phyloP scores from a whole-genome alignment of 225 moss, liverwort and hornwort genomes.

The Antitrichia curtipendula region DNA sequence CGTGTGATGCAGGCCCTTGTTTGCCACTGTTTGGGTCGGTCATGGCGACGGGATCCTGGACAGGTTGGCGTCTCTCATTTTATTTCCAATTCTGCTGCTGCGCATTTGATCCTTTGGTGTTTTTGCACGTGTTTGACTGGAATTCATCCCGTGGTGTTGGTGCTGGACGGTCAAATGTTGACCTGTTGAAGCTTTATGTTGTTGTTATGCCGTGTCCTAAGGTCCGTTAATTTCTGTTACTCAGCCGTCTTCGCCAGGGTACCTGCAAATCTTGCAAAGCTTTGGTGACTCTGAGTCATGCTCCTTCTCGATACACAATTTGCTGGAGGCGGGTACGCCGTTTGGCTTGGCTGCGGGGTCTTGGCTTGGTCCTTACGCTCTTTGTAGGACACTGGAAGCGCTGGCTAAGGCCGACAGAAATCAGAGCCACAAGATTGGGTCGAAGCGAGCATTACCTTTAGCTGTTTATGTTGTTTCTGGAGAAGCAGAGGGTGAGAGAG shows the following conservation, averaged over 20 bases:
- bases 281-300: constrained; percentile 79
- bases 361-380: constrained; percentile 92
- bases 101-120: background rate
- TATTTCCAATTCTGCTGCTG: background rate
- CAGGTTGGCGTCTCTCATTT: constrained; percentile 26
- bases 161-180: background rate
- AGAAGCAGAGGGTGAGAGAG: constrained; percentile 96
- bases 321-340: constrained; percentile 63
- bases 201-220: background rate
- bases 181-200: background rate
- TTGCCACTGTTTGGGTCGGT: constrained; percentile 77
- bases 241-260: constrained; percentile 64
- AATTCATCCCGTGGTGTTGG: background rate
- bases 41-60: constrained; percentile 64
- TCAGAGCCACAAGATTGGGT: constrained; percentile 30
- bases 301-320: constrained; percentile 79
- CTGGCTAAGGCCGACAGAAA: constrained; percentile 57
- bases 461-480: constrained; percentile 90
- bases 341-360: constrained; percentile 78
- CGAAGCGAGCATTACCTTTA: constrained; percentile 62
- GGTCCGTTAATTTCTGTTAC: background rate
- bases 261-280: constrained; percentile 76
- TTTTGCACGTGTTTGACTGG: background rate
- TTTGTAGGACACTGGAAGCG: constrained; percentile 88
- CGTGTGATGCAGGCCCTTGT: constrained; percentile 72